A percentile compares a stretch with the other conserved stretches of the same genome.
Conservation (phyloP, 495 filamentous ascomycete genomes). For the Talaromyces liani region DNA sequence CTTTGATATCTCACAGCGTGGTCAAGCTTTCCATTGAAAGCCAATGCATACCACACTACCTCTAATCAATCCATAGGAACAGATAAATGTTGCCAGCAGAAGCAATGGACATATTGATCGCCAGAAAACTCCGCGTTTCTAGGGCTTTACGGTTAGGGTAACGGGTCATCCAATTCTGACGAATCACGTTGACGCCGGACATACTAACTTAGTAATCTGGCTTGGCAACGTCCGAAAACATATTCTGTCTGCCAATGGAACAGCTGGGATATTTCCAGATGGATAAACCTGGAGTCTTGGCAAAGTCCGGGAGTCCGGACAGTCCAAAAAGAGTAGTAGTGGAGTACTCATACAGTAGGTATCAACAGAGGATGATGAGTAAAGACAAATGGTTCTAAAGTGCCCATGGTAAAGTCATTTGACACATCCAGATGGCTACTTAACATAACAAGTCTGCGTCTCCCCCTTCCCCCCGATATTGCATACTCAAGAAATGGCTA, state of each 20-base stretch:
- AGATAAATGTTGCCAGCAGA: neutral
- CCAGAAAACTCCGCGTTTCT: neutral
- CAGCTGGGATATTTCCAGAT: neutral
- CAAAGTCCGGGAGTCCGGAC: neutral
- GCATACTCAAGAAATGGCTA: neutral
- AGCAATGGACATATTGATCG: neutral
- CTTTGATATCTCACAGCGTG: neutral
- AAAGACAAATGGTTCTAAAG: too few relatives aligned
- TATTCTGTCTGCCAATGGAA: neutral
- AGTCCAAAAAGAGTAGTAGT: neutral
- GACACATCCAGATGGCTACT: neutral
- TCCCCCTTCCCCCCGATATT: neutral
- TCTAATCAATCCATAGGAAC: neutral
- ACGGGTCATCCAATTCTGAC: too few relatives aligned
- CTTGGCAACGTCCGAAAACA: neutral
- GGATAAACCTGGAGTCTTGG: neutral
- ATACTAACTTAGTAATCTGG: neutral
- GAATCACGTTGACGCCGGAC: too few relatives aligned
- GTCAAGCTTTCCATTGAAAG: neutral
- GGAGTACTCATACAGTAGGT: too few relatives aligned
- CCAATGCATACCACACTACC: neutral
- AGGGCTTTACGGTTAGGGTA: neutral
- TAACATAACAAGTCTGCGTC: neutral
- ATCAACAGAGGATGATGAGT: too few relatives aligned
- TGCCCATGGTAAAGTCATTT: too few relatives aligned